Evolutionary conservation across 495 filamentous ascomycete species (phyloP).

Genomic region (Pyrenopolyporus hunteri): DNA sequence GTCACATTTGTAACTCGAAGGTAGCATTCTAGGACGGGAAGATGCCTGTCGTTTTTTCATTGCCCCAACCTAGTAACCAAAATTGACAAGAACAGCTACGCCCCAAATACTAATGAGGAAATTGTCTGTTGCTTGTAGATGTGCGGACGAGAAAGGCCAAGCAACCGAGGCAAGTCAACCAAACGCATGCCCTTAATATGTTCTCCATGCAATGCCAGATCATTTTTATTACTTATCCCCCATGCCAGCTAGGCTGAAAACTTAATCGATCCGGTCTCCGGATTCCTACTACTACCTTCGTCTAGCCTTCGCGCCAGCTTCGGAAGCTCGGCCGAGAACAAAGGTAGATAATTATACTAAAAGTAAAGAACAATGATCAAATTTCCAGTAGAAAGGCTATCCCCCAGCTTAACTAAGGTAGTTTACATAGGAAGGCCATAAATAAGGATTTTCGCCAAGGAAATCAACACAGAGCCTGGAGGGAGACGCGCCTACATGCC

Average conservation of each 20-base stretch:
- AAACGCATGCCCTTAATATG: conserved; percentile 5
- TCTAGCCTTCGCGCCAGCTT: neutral
- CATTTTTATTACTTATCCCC: neutral
- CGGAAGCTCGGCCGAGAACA: conserved; percentile 16
- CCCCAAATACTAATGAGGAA: conserved; percentile 20
- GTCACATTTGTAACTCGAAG: conserved; percentile 32
- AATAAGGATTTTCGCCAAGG: no score
- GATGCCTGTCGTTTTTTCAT: conserved; percentile 17
- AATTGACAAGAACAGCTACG: conserved; percentile 30
- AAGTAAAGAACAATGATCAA: neutral
- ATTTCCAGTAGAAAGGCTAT: no score
- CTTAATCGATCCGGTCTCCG: conserved; percentile 31
- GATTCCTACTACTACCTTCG: conserved; percentile 13
- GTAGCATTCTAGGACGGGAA: conserved; percentile 32
- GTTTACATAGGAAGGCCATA: no score
- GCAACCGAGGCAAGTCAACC: conserved; percentile 9
- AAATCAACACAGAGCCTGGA: neutral
- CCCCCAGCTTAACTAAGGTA: no score
- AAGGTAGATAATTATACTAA: conserved; percentile 21
- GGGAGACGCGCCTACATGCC: neutral
- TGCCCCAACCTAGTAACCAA: conserved; percentile 30
- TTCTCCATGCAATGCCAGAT: conserved; percentile 18
- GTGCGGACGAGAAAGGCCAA: conserved; percentile 17
- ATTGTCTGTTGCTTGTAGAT: conserved; percentile 17
- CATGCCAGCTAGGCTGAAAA: neutral